A percentile compares a stretch with the other conserved stretches of the same genome.
Conservation (phyloP, 352 stramenopile species). For the Phytopythium chamaehyphon region DNA sequence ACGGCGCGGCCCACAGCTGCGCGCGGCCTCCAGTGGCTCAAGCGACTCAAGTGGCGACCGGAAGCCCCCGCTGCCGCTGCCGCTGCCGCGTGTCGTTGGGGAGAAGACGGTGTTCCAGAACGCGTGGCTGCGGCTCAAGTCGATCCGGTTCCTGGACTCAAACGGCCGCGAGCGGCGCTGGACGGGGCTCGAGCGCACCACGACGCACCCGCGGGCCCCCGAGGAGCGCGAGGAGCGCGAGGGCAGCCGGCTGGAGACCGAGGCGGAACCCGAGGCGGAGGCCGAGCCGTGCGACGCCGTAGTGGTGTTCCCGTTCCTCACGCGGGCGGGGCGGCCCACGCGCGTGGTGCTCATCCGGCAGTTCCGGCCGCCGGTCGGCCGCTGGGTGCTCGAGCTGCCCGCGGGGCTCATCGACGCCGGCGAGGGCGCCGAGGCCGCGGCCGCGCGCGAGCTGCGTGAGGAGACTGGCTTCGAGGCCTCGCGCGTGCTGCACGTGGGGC, state of each 20-base stretch:
- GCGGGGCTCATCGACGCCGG: conserved; percentile 88
- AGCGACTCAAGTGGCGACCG: too few relatives aligned
- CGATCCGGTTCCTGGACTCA: conserved; percentile 59
- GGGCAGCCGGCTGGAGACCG: neutral
- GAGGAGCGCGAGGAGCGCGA: neutral
- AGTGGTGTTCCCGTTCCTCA: conserved; percentile 73
- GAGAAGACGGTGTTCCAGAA: conserved; percentile 66
- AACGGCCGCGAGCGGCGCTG: conserved; percentile 44
- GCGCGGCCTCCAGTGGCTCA: too few relatives aligned
- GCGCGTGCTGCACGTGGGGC: conserved; percentile 61
- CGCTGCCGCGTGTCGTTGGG: conserved; percentile 39
- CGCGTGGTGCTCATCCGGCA: conserved; percentile 86
- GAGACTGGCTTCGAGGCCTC: conserved; percentile 86
- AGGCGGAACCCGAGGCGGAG: neutral
- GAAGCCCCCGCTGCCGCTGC: too few relatives aligned
- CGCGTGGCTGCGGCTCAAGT: conserved; percentile 57
- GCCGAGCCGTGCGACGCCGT: conserved; percentile 49
- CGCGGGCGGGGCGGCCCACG: conserved; percentile 15
- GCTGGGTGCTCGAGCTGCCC: conserved; percentile 89
- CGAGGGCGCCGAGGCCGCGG: conserved; percentile 70
- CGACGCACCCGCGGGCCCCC: conserved; percentile 39
- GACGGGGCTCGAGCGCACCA: conserved; percentile 65
- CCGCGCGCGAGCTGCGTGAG: conserved; percentile 82
- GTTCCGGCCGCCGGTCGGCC: conserved; percentile 83
- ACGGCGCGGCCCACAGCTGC: too few relatives aligned